Percentiles rank a stretch among this genome's conserved stretches.
These are phyloP conservation scores for Leucogyrophana mollusca DNA, from an alignment of 768 basidiomycete species.

Conservation along the genomic window DNA sequence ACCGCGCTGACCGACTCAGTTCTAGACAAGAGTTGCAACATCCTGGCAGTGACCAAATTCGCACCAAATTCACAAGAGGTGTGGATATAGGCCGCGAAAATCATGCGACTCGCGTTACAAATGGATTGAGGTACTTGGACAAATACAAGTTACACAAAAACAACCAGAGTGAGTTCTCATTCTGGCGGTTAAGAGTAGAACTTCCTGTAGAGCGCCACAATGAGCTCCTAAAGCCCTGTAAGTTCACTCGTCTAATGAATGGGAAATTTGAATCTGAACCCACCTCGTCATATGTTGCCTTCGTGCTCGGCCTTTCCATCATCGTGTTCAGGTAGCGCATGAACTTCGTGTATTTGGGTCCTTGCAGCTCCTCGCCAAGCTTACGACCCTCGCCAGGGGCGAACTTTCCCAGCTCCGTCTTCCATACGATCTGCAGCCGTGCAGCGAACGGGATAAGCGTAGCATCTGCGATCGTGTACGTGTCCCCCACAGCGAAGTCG, in stretches of 20 bases:
- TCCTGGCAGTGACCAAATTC: no score
- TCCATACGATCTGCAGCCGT: slow-evolving; percentile 34
- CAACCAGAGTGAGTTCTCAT: no score
- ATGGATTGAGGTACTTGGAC: no score
- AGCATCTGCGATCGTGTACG: slow-evolving; percentile 60
- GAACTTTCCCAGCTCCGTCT: slow-evolving; percentile 45
- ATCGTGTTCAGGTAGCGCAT: slow-evolving; percentile 47
- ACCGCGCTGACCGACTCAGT: no score
- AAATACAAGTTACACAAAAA: no score
- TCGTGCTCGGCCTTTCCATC: slow-evolving; percentile 51
- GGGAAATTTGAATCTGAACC: slow-evolving; percentile 11
- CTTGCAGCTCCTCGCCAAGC: slow-evolving; percentile 39
- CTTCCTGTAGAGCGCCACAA: neutral
- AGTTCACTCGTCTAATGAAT: neutral
- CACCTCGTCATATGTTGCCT: slow-evolving; percentile 50
- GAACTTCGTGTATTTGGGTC: slow-evolving; percentile 44
- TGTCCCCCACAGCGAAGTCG: slow-evolving; percentile 30
- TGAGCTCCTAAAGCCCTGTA: neutral
- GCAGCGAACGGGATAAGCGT: slow-evolving; percentile 58
- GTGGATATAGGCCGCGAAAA: no score
- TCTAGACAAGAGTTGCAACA: no score
- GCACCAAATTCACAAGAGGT: no score
- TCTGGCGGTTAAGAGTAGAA: no score
- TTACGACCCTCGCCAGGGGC: slow-evolving; percentile 45
- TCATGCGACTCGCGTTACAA: no score